A percentile compares a stretch with the other conserved stretches of the same genome.
Evolutionary conservation across 2,329 filamentous ascomycete species (phyloP).

Genomic region (Orbilia javanica): DNA sequence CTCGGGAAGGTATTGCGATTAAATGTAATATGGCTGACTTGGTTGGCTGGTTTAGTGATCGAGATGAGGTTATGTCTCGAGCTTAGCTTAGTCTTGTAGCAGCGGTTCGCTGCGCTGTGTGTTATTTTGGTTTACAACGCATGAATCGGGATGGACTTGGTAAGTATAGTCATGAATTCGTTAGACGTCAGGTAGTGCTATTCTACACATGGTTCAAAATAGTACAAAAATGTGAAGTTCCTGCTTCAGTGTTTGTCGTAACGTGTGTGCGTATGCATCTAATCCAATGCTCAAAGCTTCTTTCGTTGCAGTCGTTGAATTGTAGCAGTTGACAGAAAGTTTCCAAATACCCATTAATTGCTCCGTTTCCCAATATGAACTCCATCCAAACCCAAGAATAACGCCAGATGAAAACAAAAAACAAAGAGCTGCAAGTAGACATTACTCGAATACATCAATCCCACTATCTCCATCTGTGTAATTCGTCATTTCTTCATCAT

Average conservation of each 20-base stretch:
- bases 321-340: not conserved
- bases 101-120: not conserved
- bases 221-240: not conserved
- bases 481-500: conserved; percentile 8
- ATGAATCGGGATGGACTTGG: not conserved
- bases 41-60: conserved; percentile 16
- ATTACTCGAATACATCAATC: conserved; percentile 34
- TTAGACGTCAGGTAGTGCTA: not conserved
- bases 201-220: not conserved
- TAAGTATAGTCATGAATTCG: not conserved
- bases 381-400: conserved; percentile 6
- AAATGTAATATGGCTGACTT: not conserved
- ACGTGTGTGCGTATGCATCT: not conserved
- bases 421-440: not conserved
- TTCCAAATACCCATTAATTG: not conserved
- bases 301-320: not conserved
- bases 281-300: not conserved
- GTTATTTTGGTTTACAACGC: conserved; percentile 3
- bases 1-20: not conserved
- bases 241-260: not conserved
- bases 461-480: conserved; percentile 29
- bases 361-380: conserved; percentile 11
- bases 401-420: conserved; percentile 9
- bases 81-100: not conserved
- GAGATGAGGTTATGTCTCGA: not conserved